Evolutionary conservation across 768 basidiomycete genomes (phyloP), one percentile per base, ranked within the genome.

Genomic region (Lactarius trivialis): DNA sequence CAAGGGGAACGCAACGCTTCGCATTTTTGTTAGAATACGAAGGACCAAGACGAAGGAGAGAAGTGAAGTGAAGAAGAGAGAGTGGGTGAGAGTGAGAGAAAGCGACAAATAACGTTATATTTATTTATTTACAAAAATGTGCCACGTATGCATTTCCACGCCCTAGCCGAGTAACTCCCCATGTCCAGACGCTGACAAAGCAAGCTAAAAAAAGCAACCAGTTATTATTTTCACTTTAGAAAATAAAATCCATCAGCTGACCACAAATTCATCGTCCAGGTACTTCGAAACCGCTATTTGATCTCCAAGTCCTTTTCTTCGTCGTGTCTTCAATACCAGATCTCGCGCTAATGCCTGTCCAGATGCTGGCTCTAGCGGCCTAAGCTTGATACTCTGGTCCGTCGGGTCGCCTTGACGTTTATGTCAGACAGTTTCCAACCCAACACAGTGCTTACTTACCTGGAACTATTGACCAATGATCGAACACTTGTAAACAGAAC

Each of bases 401-500:
- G 91, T 95, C 56, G 97, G 97, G 78, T 99, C 97, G 73, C 97
- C 95, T 90, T 69, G 39, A 61, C 53, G 48, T 65, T 60, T 55
- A 14, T 60, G 49, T 33, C 33, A n/a, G n/a, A 19, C 3, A 2
- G 9, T 11, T n/a, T 32, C 28, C 4, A 28, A 21, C 36, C 26
- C 62, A 53, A 45, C 57, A 36, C 45, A 39, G 17, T 55, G 76
- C 85, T 66, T 71, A 89, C 85, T 66, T 71, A 89, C 91, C 92
- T 69, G 96, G 96, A n/a, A 98, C 96, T 70, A 96, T 91, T 17
- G 90, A 89, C 97, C 97, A 99, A 70, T 99, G 97, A 73, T 98
- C 96, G 74, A 98, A 99, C 65, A 92, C 85, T 74, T 98, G 95
- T 69, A 93, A 78, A 71, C 94, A 97, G 78, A 98, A 98, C n/a